Evolutionary conservation across 768 basidiomycete genomes (phyloP).

Genomic region (Tulasnella sp.): DNA sequence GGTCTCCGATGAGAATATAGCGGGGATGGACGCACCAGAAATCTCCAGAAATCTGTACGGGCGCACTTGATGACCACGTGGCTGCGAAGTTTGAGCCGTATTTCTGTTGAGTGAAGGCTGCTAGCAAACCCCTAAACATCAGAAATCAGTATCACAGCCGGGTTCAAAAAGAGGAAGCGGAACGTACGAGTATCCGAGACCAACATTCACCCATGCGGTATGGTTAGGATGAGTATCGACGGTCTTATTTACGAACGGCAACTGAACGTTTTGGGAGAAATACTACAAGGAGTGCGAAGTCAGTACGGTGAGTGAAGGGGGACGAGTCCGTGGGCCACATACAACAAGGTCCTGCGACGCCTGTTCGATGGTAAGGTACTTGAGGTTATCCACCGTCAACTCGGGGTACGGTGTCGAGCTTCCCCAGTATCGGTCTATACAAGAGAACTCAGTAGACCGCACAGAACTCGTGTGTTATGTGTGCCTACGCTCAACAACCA

Average conservation of each 20-base stretch:
- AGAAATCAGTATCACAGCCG: too few relatives aligned
- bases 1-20: background rate
- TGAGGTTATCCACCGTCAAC: conserved; percentile 2
- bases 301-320: too few relatives aligned
- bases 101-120: conserved; percentile 3
- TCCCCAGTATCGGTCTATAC: conserved; percentile 12
- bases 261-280: conserved; percentile 14
- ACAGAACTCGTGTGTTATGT: background rate
- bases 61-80: conserved; percentile 5
- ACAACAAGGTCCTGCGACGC: too few relatives aligned
- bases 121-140: conserved; percentile 2
- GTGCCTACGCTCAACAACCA: conserved; percentile 15
- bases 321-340: too few relatives aligned
- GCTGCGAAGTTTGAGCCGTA: conserved; percentile 4
- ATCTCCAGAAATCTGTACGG: conserved; percentile 7
- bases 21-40: background rate
- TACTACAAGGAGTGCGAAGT: background rate
- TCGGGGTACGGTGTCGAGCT: conserved; percentile 3
- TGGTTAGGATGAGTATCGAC: background rate
- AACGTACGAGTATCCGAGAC: background rate
- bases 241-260: background rate
- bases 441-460: background rate
- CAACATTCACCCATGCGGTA: background rate
- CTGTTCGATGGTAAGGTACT: conserved; percentile 1
- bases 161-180: too few relatives aligned